A percentile compares a stretch with the other conserved stretches of the same genome.
These are phyloP conservation scores for Daldinia bambusicola DNA, from an alignment of 495 filamentous ascomycete genomes.

Conservation along the genomic window DNA sequence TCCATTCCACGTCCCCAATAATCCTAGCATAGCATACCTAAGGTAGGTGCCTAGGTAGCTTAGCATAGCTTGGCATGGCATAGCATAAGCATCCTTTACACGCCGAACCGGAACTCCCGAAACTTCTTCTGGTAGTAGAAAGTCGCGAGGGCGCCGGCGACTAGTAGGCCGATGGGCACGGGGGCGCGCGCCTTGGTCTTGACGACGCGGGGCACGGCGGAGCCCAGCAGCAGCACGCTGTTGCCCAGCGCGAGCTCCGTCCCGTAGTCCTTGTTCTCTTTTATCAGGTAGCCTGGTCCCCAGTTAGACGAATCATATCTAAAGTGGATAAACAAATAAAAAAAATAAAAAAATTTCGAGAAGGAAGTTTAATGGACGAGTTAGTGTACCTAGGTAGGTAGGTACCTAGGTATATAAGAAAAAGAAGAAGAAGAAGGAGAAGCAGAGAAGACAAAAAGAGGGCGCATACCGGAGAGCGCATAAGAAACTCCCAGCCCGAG, in stretches of 20 bases:
- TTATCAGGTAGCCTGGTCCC: slow-evolving; percentile 40
- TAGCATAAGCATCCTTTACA: slow-evolving; percentile 9
- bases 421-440: no score
- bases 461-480: slow-evolving; percentile 38
- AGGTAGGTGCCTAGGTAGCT: no score
- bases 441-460: no score
- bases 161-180: slow-evolving; percentile 34
- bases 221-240: slow-evolving; percentile 37
- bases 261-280: slow-evolving; percentile 44
- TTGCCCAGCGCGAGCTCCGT: slow-evolving; percentile 42
- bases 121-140: slow-evolving; percentile 45
- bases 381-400: no score
- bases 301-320: no score
- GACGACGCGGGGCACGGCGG: slow-evolving; percentile 37
- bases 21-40: no score
- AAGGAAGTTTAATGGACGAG: no score
- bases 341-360: no score
- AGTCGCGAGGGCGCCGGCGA: slow-evolving; percentile 35
- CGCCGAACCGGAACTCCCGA: slow-evolving; percentile 40
- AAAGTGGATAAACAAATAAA: no score
- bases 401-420: not conserved
- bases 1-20: no score
- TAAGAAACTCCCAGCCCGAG: slow-evolving; percentile 40
- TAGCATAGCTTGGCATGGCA: no score
- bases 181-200: slow-evolving; percentile 40